These are phyloP conservation scores for Saccharomycopsis microspora DNA, from an alignment of 805 yeast genomes.

Conservation along the genomic window DNA sequence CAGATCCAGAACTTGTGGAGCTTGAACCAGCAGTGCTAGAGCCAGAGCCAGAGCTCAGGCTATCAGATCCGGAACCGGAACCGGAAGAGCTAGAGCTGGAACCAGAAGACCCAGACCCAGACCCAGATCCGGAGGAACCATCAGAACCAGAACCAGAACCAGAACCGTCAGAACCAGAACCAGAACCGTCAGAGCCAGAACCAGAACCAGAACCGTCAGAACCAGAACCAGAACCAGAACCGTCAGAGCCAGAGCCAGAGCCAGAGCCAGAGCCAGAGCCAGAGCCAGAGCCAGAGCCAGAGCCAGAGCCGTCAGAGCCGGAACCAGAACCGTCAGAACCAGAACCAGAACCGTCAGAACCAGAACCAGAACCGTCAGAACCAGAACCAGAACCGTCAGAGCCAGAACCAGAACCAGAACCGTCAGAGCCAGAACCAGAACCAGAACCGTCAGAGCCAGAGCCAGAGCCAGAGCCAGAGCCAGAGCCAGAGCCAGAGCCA, in stretches of 20 bases:
- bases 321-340: neutral
- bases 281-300: conserved; percentile 1
- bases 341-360: conserved; percentile 3
- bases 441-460: conserved; percentile 4
- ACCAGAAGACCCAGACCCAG: conserved; percentile 5
- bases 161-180: neutral
- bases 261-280: conserved; percentile 1
- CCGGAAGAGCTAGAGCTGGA: conserved; percentile 2
- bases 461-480: conserved; percentile 1
- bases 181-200: neutral
- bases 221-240: neutral
- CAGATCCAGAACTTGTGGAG: conserved; percentile 1
- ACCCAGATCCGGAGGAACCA: neutral
- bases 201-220: conserved; percentile 1
- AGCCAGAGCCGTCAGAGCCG: conserved; percentile 1
- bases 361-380: conserved; percentile 2
- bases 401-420: conserved; percentile 1
- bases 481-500: neutral
- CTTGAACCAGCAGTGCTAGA: conserved; percentile 1
- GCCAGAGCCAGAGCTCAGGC: conserved; percentile 2
- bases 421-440: conserved; percentile 7
- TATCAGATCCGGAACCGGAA: neutral
- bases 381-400: neutral
- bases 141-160: neutral
- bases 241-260: neutral